Evolutionary conservation across 225 moss, liverwort and hornwort species (phyloP).

Genomic region (Bryum argenteum): DNA sequence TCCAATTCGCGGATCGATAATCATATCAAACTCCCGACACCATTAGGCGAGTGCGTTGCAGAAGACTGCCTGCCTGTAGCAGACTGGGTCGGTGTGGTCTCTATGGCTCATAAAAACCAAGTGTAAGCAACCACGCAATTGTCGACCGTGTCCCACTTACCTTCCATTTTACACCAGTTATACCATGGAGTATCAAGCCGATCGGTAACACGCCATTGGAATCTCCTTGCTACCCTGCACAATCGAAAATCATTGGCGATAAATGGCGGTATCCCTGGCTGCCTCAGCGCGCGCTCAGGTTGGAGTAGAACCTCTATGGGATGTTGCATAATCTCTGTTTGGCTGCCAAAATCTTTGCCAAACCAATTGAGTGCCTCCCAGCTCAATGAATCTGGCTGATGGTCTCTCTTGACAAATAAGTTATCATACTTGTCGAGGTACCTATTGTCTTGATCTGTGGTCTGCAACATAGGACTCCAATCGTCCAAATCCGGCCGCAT

Average conservation of each 20-base stretch:
- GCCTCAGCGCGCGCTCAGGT: not conserved
- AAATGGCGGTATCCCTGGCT: not conserved
- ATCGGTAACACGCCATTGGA: not conserved
- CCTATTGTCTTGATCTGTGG: not conserved
- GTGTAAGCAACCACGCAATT: not conserved
- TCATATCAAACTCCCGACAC: not conserved
- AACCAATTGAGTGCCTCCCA: not conserved
- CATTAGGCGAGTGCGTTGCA: not conserved
- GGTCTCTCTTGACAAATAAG: not conserved
- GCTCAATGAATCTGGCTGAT: not conserved
- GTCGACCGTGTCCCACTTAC: rapidly evolving
- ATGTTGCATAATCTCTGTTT: not conserved
- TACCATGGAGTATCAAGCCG: not conserved
- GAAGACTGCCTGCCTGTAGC: not conserved
- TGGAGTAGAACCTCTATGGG: not conserved
- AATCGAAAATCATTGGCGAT: not conserved
- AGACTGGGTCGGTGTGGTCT: not conserved
- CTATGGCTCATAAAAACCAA: not conserved
- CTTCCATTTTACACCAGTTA: not conserved
- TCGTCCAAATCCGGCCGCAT: not conserved
- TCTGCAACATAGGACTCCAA: not conserved
- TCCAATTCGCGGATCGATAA: not conserved
- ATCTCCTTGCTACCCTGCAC: not conserved
- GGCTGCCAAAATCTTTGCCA: not conserved
- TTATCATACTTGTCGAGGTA: not conserved